These are phyloP conservation scores for Onygena corvina DNA, from an alignment of 2,329 filamentous ascomycete species.

Conservation along the genomic window DNA sequence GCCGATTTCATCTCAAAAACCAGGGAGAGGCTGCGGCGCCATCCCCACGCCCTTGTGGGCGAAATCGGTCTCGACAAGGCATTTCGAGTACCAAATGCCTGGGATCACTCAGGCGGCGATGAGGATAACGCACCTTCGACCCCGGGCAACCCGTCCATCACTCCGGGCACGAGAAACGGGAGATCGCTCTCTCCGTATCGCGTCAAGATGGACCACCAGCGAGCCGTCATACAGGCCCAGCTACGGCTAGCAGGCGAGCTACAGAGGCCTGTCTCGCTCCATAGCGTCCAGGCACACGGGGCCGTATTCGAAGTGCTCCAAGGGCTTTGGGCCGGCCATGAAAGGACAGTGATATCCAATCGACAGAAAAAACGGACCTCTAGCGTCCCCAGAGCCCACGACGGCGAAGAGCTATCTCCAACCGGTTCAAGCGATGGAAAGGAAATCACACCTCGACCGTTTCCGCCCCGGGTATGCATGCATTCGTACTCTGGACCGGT, in stretches of 20 bases:
- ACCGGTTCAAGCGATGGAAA: conserved; percentile 14
- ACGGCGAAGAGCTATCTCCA: conserved; percentile 21
- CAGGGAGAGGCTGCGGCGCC: conserved; percentile 35
- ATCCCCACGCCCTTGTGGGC: conserved; percentile 47
- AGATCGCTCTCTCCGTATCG: conserved; percentile 45
- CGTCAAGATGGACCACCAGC: conserved; percentile 48
- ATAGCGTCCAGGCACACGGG: conserved; percentile 53
- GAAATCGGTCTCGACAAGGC: conserved; percentile 52
- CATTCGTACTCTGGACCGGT: conserved; percentile 80
- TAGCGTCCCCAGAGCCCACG: conserved; percentile 24
- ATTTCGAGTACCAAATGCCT: conserved; percentile 48
- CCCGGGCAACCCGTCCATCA: conserved; percentile 30
- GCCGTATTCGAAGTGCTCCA: conserved; percentile 45
- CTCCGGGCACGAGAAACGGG: conserved; percentile 50
- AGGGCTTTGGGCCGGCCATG: conserved; percentile 47
- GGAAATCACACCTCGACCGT: conserved; percentile 43
- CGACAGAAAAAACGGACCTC: conserved; percentile 31
- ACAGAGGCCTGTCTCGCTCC: conserved; percentile 46
- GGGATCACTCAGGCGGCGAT: conserved; percentile 25
- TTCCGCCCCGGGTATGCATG: conserved; percentile 78
- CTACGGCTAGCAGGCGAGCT: conserved; percentile 48
- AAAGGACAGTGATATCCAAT: conserved; percentile 40
- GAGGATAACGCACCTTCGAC: neutral
- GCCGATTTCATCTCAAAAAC: conserved; percentile 42
- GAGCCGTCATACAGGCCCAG: conserved; percentile 45